Conservation (phyloP, 1,284 basidiomycete genomes). For the Boletus calvinii region DNA sequence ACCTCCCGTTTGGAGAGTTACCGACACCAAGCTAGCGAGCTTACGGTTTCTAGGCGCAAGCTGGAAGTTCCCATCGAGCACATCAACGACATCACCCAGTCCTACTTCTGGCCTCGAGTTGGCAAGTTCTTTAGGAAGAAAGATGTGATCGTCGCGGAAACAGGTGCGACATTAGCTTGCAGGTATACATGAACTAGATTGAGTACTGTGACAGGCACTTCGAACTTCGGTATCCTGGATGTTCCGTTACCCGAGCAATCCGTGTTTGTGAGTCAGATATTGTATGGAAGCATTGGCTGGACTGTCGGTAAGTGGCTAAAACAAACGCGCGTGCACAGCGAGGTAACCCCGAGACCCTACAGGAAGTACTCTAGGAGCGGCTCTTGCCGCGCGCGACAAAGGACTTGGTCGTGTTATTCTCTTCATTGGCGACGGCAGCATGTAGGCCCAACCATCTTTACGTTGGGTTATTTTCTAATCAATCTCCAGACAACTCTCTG, state of each 20-base stretch:
- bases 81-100: conserved; percentile 63
- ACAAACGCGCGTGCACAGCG: conserved; percentile 13
- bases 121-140: conserved; percentile 73
- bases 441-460: conserved; percentile 43
- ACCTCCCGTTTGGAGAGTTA: conserved; percentile 52
- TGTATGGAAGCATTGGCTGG: conserved; percentile 90
- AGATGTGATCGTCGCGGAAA: conserved; percentile 85
- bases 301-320: conserved; percentile 57
- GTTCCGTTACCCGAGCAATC: conserved; percentile 70
- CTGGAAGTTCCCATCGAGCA: conserved; percentile 49
- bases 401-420: conserved; percentile 69
- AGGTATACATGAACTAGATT: conserved; percentile 10
- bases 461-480: background rate
- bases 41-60: conserved; percentile 51
- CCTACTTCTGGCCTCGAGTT: conserved; percentile 86
- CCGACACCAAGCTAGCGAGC: conserved; percentile 38
- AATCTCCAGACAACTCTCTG: conserved; percentile 59
- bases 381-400: conserved; percentile 74
- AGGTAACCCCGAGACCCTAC: conserved; percentile 18
- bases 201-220: conserved; percentile 39
- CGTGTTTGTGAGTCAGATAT: conserved; percentile 70
- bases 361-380: conserved; percentile 67
- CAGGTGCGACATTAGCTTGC: conserved; percentile 45
- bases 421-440: conserved; percentile 84
- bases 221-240: conserved; percentile 76